phyloP scores from a whole-genome alignment of 2,329 filamentous ascomycete species.

The Polytolypa hystricis region DNA sequence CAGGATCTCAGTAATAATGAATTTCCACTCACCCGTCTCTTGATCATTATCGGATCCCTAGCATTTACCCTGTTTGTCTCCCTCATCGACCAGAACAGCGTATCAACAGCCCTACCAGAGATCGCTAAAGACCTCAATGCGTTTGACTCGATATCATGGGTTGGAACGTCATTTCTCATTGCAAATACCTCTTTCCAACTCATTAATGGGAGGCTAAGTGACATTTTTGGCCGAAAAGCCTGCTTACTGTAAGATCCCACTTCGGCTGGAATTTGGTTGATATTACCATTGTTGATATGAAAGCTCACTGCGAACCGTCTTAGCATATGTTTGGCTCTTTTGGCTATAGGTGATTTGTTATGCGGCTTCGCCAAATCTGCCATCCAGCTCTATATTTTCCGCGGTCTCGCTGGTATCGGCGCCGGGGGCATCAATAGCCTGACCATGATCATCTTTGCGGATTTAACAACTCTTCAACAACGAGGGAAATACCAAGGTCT shows the following conservation, averaged over 20 bases:
- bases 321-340: background rate
- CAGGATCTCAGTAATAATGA: no score
- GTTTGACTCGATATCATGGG: background rate
- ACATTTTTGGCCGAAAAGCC: background rate
- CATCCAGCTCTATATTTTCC: background rate
- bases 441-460: constrained; percentile 1
- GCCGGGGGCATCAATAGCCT: background rate
- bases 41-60: background rate
- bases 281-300: no score
- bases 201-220: background rate
- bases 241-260: background rate
- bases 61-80: constrained; percentile 1
- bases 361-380: background rate
- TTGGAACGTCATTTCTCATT: constrained; percentile 1
- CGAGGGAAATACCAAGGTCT: constrained; percentile 1
- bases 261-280: no score
- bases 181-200: background rate
- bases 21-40: no score
- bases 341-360: background rate
- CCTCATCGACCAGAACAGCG: constrained; percentile 1
- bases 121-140: constrained; percentile 1
- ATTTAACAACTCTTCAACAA: background rate
- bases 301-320: no score
- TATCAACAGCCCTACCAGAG: background rate
- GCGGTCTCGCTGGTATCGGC: background rate